Evolutionary conservation across 208 protist genomes (phyloP).

Genomic region (Balamuthia mandrillaris): DNA sequence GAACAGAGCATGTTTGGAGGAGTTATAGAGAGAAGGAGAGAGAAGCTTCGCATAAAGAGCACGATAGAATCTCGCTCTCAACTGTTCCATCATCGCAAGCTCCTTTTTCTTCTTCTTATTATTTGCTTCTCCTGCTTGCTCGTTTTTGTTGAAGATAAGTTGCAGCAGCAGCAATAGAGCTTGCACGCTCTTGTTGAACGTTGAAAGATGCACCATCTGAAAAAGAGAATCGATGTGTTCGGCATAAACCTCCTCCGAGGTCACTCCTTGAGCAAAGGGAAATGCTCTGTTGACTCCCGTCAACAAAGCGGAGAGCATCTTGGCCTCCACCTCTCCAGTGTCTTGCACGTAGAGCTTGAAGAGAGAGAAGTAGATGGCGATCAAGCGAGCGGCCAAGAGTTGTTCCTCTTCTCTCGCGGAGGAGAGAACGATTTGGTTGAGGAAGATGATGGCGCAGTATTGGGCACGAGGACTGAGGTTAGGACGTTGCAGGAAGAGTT

Average conservation of each 20-base stretch:
- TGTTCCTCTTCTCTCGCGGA: not conserved
- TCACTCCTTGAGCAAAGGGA: conserved; percentile 43
- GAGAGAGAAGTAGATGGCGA: conserved; percentile 56
- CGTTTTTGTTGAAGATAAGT: conserved; percentile 27
- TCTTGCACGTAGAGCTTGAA: conserved; percentile 26
- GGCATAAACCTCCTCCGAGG: conserved; percentile 25
- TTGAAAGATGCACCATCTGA: conserved; percentile 40
- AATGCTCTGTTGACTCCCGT: conserved; percentile 62
- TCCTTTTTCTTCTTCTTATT: not conserved
- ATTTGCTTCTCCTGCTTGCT: not conserved
- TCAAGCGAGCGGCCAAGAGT: conserved; percentile 40
- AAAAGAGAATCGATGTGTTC: conserved; percentile 53
- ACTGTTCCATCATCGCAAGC: not conserved
- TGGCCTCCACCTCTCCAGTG: not conserved
- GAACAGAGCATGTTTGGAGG: conserved; percentile 44
- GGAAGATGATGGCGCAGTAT: conserved; percentile 53
- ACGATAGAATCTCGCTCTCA: conserved; percentile 55
- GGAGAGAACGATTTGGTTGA: conserved; percentile 56
- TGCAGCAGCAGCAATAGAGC: conserved; percentile 60
- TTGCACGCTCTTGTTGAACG: conserved; percentile 54
- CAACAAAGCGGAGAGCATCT: conserved; percentile 54
- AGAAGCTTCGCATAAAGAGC: conserved; percentile 51
- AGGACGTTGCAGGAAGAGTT: conserved; percentile 57
- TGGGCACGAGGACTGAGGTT: conserved; percentile 46
- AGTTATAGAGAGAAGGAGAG: conserved; percentile 12